phyloP scores from a whole-genome alignment of 345 rosid species.

The Boechera stricta region DNA sequence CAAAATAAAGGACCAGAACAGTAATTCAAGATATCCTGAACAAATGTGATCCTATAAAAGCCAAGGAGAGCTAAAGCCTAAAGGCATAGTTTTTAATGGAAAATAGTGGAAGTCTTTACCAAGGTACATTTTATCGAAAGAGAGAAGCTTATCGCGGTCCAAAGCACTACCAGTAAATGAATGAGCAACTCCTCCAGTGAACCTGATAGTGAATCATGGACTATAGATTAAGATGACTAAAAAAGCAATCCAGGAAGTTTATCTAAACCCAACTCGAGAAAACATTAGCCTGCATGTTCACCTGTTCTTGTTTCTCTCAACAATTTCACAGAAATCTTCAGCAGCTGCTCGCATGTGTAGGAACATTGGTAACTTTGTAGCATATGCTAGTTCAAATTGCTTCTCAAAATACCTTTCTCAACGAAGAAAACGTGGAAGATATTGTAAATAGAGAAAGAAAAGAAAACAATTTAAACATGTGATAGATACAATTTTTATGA shows the following conservation, averaged over 20 bases:
- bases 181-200: conserved; percentile 84
- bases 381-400: conserved; percentile 92
- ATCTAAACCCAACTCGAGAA: neutral
- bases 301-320: conserved; percentile 75
- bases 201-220: conserved; percentile 49
- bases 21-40: neutral
- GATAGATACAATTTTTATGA: conserved; percentile 14
- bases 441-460: conserved; percentile 12
- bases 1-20: conserved; percentile 6
- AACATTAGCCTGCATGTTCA: conserved; percentile 39
- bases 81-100: conserved; percentile 36
- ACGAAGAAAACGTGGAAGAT: conserved; percentile 6
- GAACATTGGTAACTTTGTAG: conserved; percentile 93
- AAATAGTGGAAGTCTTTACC: conserved; percentile 51
- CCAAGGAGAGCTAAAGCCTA: neutral
- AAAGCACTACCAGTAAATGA: conserved; percentile 85
- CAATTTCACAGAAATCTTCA: conserved; percentile 79
- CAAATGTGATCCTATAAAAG: neutral
- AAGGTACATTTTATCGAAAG: conserved; percentile 72
- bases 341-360: conserved; percentile 98
- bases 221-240: neutral
- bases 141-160: conserved; percentile 79
- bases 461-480: neutral
- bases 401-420: conserved; percentile 82
- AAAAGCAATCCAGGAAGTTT: neutral